These are phyloP conservation scores for Teratosphaeria gauchensis DNA, from an alignment of 2,329 filamentous ascomycete genomes.

Conservation along the genomic window DNA sequence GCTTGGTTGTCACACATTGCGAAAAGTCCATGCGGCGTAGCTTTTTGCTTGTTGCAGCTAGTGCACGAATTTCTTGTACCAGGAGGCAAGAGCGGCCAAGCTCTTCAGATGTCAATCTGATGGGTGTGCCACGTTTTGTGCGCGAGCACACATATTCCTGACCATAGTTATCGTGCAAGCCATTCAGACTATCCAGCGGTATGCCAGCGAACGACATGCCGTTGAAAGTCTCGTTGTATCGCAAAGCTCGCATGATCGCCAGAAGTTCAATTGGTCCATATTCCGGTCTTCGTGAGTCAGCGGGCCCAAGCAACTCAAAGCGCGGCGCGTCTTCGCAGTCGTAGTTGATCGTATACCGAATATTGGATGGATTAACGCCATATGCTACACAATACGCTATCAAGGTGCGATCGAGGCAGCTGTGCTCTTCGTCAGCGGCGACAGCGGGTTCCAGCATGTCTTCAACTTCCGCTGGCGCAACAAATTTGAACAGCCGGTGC, in stretches of 20 bases:
- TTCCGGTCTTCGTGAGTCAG: conserved; percentile 38
- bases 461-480: conserved; percentile 47
- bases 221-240: conserved; percentile 61
- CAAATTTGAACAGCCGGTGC: conserved; percentile 52
- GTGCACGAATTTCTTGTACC: conserved; percentile 58
- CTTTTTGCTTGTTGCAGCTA: conserved; percentile 56
- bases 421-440: conserved; percentile 47
- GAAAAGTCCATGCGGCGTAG: conserved; percentile 57
- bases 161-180: conserved; percentile 50
- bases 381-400: conserved; percentile 63
- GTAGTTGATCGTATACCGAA: conserved; percentile 53
- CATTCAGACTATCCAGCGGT: conserved; percentile 55
- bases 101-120: conserved; percentile 43
- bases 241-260: conserved; percentile 57
- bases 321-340: conserved; percentile 57
- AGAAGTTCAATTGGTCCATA: conserved; percentile 57
- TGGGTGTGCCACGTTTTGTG: conserved; percentile 48
- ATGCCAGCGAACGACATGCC: conserved; percentile 59
- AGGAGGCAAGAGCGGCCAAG: conserved; percentile 49
- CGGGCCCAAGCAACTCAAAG: conserved; percentile 53
- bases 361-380: conserved; percentile 56
- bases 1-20: conserved; percentile 48
- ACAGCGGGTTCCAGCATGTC: conserved; percentile 41
- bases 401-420: conserved; percentile 55
- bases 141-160: conserved; percentile 52